Base-by-base conservation (phyloP, 2,329 filamentous ascomycete species). In the Hysterium pulicare region DNA sequence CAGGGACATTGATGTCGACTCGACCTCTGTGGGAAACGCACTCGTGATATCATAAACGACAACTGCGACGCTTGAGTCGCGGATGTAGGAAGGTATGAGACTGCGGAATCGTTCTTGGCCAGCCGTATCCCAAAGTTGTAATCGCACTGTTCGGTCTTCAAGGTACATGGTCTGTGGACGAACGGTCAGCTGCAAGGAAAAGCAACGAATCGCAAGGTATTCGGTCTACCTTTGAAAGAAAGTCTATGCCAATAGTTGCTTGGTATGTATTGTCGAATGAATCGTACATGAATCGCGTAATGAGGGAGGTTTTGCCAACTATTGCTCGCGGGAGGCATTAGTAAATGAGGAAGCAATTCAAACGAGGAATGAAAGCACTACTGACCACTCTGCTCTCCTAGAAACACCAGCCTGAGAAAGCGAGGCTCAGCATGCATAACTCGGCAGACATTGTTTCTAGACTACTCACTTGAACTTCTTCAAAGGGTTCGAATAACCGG, bases 211-310 rank as follows among this genome's bases (percentile, higher is more conserved):
- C 15, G 20, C 7, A 28, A 7, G 24, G 13, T 22, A 37, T 39
- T 16, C 33, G 24, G 48, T 70, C 67, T 76, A 87, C 89, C 85
- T 98, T 98, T 63, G 90, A 96, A 55, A 98, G 82, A 67, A 98
- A 98, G 73, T 98, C 93, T 74, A 98, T 98, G 64, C 93, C 93
- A 65, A 98, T 97, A 30, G 93, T 98, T 44, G 93, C 93, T 73
- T 98, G 93, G 75, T 98, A 98, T 78, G 91, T 97, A 74, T 95
- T 96, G 77, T 98, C 93, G 77, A 98, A 98, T 36, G 93, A 97
- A 72, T 98, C 93, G 78, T 98, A 98, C 93, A 98, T 98, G 78
- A 98, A 98, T 53, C 93, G 85, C 54, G 93, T 98, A 69, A 98
- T 98, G 59, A 98, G 75, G 49, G 93, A 98, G 23, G 93, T 98